Evolutionary conservation across 1,284 basidiomycete genomes (phyloP), one percentile per base, ranked within the genome.

Genomic region (Polyporus tsugae): DNA sequence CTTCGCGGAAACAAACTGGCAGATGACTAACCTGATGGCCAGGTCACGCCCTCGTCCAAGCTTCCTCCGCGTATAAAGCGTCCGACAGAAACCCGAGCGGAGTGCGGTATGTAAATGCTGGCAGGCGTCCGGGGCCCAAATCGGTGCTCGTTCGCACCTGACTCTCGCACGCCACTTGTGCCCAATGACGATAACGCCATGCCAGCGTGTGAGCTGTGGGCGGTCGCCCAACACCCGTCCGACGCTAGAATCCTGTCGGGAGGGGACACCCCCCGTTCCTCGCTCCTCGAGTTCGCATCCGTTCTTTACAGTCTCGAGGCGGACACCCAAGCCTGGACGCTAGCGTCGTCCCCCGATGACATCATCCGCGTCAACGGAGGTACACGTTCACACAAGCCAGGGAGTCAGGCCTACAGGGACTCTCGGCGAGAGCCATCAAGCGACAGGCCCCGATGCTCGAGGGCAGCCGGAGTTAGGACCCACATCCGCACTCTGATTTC

Each of bases 1-100:
- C 52, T 64, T 68, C 67, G 67, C 67, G 67, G 67, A 63, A 68
- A 46, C 58, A 7, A 38, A 59, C 46, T 29, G 60, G 59, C 59
- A 41, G 62, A 52, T 61, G 58, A 61, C 66, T 44, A 39, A 59
- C 52, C n/a, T 53, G 59, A 25, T 44, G n/a, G 1, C 44, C 29
- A 15, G 62, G 63, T 60, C 63, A 63, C 53, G 46, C 60, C 25
- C 67, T 17, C 67, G n/a, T 10, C 13, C n/a, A 25, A 38, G 49
- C 59, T 57, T 53, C 39, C 38, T 17, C 17, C 25, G 29, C 36
- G 13, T 25, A 25, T 49, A 59, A 25, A 38, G 58, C 36, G 29
- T 59, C 63, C 67, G 67, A 33, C 36, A 57, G 67, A 64, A 64
- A 38, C 10, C 66, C 66, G 66, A 60, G 62, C 41, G 38, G 52